Conservation (phyloP, 106 monocot species). For the Dactylorhiza incarnata region DNA sequence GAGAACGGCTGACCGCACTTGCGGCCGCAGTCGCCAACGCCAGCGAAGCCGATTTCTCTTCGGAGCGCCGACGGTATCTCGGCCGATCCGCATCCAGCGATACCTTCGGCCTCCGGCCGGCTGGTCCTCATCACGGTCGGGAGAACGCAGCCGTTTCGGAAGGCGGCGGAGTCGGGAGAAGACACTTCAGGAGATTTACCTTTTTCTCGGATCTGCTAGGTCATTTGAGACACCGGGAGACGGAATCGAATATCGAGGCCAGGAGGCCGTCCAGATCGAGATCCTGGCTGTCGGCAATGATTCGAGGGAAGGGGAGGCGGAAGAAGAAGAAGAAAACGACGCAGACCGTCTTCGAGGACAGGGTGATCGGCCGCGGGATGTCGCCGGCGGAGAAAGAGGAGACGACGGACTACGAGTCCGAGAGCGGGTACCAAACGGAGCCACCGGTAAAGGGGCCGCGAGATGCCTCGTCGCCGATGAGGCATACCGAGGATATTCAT, state of each 20-base stretch:
- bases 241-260: neutral
- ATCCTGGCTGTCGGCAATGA: neutral
- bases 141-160: neutral
- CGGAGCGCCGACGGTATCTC: conserved; percentile 5
- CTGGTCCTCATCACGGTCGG: neutral
- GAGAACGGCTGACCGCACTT: neutral
- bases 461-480: neutral
- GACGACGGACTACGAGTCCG: neutral
- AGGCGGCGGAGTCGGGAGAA: neutral
- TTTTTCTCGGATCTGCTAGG: neutral
- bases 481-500: neutral
- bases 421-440: conserved; percentile 17
- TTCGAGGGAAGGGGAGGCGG: neutral
- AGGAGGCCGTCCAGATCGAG: conserved; percentile 2
- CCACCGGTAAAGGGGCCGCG: conserved; percentile 2
- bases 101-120: conserved; percentile 9
- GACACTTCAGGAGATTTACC: neutral
- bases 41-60: neutral
- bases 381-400: conserved; percentile 12
- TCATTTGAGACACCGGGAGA: neutral
- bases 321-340: neutral
- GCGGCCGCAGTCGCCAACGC: conserved; percentile 1
- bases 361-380: conserved; percentile 1
- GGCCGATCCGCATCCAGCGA: neutral
- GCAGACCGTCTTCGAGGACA: neutral